Conservation (phyloP, 805 yeast genomes). For the Myxozyma udenii region DNA sequence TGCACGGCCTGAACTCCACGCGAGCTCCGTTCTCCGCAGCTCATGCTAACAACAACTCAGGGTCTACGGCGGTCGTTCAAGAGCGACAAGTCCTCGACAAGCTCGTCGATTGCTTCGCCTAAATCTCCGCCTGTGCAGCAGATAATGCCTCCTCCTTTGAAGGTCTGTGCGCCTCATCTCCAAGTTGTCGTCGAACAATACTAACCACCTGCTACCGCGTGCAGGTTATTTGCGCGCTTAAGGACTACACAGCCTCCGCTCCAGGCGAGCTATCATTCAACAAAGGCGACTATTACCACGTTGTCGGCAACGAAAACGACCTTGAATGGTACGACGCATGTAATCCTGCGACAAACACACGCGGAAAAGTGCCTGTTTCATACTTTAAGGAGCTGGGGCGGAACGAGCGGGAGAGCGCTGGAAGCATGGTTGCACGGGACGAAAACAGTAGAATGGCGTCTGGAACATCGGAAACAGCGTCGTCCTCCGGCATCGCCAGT, state of each 20-base stretch:
- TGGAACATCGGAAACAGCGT: constrained; percentile 16
- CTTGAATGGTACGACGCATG: constrained; percentile 78
- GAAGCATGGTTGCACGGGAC: constrained; percentile 2
- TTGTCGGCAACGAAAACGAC: constrained; percentile 55
- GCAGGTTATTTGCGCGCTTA: constrained; percentile 74
- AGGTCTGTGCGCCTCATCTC: constrained; percentile 10
- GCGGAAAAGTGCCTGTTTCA: constrained; percentile 84
- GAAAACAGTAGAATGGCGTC: constrained; percentile 10
- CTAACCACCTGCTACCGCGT: neutral
- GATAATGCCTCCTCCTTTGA: constrained; percentile 1
- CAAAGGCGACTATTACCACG: constrained; percentile 87
- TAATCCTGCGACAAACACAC: constrained; percentile 71
- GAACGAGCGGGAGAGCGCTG: constrained; percentile 25
- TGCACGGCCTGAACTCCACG: no score
- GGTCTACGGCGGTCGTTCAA: constrained; percentile 26
- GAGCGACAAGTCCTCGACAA: constrained; percentile 16
- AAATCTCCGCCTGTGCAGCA: neutral
- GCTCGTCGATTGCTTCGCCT: neutral
- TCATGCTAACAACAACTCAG: no score
- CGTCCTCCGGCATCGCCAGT: neutral
- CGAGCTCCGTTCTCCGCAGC: no score
- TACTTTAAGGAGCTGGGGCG: constrained; percentile 69
- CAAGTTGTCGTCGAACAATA: no score
- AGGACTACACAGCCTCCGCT: constrained; percentile 72
- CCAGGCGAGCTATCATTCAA: constrained; percentile 75